phyloP scores from a whole-genome alignment of 495 filamentous ascomycete species.

The Tuber calosporum region DNA sequence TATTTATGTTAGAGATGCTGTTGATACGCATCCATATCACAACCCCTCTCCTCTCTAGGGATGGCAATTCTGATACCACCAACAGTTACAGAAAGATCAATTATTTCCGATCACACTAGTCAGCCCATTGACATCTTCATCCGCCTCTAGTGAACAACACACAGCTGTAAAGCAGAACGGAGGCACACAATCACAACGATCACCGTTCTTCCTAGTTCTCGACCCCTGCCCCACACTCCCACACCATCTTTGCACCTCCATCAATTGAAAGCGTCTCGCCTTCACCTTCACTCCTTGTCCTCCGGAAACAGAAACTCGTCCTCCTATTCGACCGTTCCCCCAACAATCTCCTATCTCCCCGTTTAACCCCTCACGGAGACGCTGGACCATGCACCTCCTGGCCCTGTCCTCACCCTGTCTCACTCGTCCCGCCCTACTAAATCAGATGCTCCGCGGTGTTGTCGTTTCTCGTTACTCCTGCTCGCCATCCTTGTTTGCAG shows the following conservation, averaged over 20 bases:
- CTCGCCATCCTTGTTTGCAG: slow-evolving; percentile 35
- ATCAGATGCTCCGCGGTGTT: slow-evolving; percentile 38
- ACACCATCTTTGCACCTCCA: slow-evolving; percentile 23
- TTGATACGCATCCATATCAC: slow-evolving; percentile 37
- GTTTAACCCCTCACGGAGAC: slow-evolving; percentile 41
- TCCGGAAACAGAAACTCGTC: slow-evolving; percentile 34
- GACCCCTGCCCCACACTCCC: slow-evolving; percentile 39
- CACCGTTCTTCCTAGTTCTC: slow-evolving; percentile 38
- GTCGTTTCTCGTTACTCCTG: slow-evolving; percentile 27
- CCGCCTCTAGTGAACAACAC: slow-evolving; percentile 41
- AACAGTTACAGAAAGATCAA: slow-evolving; percentile 39
- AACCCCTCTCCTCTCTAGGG: slow-evolving; percentile 17
- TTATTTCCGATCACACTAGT: slow-evolving; percentile 42
- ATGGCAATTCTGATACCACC: slow-evolving; percentile 36
- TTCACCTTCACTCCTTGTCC: slow-evolving; percentile 33
- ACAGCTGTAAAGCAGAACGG: slow-evolving; percentile 41
- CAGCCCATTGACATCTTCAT: slow-evolving; percentile 36
- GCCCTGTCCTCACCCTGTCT: slow-evolving; percentile 38
- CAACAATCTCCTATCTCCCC: slow-evolving; percentile 39
- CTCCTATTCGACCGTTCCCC: slow-evolving; percentile 38
- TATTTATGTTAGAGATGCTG: slow-evolving; percentile 40
- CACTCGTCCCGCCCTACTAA: slow-evolving; percentile 40
- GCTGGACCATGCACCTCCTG: slow-evolving; percentile 35
- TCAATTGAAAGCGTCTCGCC: slow-evolving; percentile 31
- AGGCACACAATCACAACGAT: slow-evolving; percentile 42